A percentile compares a stretch with the other conserved stretches of the same genome.
Conservation (phyloP, 257 asterid genomes). For the Primulina huaijiensis region DNA sequence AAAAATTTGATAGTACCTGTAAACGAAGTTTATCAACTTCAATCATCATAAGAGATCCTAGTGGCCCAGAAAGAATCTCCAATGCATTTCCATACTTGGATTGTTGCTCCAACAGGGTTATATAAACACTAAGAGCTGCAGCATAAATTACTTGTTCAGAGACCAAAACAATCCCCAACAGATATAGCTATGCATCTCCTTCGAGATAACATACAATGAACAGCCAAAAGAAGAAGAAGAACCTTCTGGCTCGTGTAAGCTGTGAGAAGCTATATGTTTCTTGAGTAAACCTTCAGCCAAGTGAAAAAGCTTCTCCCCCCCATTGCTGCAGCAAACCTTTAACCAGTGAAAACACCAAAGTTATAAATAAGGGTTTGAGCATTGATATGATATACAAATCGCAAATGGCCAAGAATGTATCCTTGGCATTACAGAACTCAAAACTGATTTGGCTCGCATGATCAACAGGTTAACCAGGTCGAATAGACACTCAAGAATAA, state of each 20-base stretch:
- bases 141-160: constrained; percentile 36
- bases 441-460: constrained; percentile 13
- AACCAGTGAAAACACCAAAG: constrained; percentile 29
- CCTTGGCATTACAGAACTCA: constrained; percentile 9
- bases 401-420: constrained; percentile 1
- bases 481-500: background rate
- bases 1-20: constrained; percentile 64
- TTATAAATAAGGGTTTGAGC: constrained; percentile 20
- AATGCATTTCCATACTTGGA: constrained; percentile 77
- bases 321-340: constrained; percentile 82
- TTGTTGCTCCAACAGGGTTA: constrained; percentile 86
- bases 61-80: constrained; percentile 77
- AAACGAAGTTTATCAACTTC: constrained; percentile 85
- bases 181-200: constrained; percentile 8
- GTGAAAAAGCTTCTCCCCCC: constrained; percentile 68
- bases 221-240: constrained; percentile 24
- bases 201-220: constrained; percentile 24
- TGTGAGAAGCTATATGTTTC: constrained; percentile 87
- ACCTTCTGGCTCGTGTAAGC: constrained; percentile 98
- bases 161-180: constrained; percentile 24
- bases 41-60: constrained; percentile 91
- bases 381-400: constrained; percentile 3
- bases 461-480: constrained; percentile 14
- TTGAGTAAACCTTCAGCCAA: constrained; percentile 95
- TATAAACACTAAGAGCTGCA: constrained; percentile 91